Evolutionary conservation across 2,329 filamentous ascomycete genomes (phyloP).

Genomic region (Verticillium isaacii): DNA sequence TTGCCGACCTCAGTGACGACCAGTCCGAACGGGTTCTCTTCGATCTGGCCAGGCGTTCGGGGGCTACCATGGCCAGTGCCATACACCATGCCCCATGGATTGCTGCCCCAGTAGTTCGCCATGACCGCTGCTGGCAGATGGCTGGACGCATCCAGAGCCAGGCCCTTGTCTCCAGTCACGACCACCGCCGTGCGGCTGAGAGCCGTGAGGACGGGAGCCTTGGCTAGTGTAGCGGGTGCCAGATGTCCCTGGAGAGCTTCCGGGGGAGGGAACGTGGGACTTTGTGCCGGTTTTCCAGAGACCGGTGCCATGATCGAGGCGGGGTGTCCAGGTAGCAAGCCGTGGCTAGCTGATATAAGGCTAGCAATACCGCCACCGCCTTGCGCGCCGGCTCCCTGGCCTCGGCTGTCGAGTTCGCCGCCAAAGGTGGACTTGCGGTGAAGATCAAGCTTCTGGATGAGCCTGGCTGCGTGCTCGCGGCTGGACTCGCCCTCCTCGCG

Average conservation of each 20-base stretch:
- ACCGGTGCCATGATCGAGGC: constrained; percentile 17
- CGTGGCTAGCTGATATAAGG: constrained; percentile 81
- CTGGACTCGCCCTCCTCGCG: constrained; percentile 68
- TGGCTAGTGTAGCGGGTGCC: constrained; percentile 77
- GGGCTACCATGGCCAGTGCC: constrained; percentile 16
- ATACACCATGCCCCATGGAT: constrained; percentile 58
- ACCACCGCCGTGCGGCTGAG: constrained; percentile 82
- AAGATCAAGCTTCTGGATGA: constrained; percentile 89
- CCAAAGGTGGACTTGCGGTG: constrained; percentile 72
- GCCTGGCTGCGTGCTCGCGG: constrained; percentile 76
- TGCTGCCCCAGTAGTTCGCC: constrained; percentile 91
- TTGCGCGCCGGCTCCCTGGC: constrained; percentile 32
- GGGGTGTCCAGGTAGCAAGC: constrained; percentile 62
- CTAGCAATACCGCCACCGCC: constrained; percentile 68
- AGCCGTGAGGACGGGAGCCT: constrained; percentile 76
- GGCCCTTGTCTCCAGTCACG: constrained; percentile 70
- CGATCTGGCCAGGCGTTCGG: constrained; percentile 11
- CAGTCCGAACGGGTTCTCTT: constrained; percentile 36
- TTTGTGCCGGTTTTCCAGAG: not conserved
- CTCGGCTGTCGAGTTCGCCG: constrained; percentile 32
- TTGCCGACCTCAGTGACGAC: constrained; percentile 29
- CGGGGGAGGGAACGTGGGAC: constrained; percentile 19
- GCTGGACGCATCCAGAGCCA: constrained; percentile 61
- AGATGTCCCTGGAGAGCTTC: constrained; percentile 48
- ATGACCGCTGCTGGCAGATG: constrained; percentile 79